phyloP scores from a whole-genome alignment of 1,139 yeast genomes.

The Pichia sp. region DNA sequence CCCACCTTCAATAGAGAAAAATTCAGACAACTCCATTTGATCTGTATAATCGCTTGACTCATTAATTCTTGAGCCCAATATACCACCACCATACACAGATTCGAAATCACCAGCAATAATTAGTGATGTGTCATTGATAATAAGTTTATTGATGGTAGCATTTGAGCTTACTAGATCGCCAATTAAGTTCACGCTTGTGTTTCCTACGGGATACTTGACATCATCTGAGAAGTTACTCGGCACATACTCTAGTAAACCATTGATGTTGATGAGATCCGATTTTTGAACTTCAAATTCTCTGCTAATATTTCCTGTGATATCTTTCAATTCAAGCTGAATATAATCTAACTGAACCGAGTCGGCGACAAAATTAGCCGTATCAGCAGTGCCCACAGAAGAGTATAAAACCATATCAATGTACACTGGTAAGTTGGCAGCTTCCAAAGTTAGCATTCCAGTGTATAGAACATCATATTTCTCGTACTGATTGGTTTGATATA shows the following conservation, averaged over 20 bases:
- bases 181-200: conserved; percentile 61
- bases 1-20: conserved; percentile 34
- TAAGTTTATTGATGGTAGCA: conserved; percentile 39
- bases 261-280: conserved; percentile 34
- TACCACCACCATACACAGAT: conserved; percentile 36
- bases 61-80: conserved; percentile 29
- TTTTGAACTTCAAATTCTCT: conserved; percentile 2
- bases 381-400: conserved; percentile 18
- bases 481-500: conserved; percentile 76
- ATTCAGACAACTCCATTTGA: conserved; percentile 14
- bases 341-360: conserved; percentile 67
- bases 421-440: conserved; percentile 24
- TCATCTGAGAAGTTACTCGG: conserved; percentile 56
- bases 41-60: conserved; percentile 12
- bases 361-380: conserved; percentile 52
- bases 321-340: conserved; percentile 51
- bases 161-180: conserved; percentile 46
- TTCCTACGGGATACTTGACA: conserved; percentile 41
- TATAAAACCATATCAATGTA: conserved; percentile 22
- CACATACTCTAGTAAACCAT: conserved; percentile 81
- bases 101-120: conserved; percentile 50
- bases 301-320: conserved; percentile 37
- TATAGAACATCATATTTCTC: conserved; percentile 77
- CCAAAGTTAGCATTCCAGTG: conserved; percentile 50
- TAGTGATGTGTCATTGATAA: conserved; percentile 31